Evolutionary conservation across 192 early-diverging fungal species (phyloP), one percentile per base, ranked within the genome.

Genomic region (Pilaira anomala): DNA sequence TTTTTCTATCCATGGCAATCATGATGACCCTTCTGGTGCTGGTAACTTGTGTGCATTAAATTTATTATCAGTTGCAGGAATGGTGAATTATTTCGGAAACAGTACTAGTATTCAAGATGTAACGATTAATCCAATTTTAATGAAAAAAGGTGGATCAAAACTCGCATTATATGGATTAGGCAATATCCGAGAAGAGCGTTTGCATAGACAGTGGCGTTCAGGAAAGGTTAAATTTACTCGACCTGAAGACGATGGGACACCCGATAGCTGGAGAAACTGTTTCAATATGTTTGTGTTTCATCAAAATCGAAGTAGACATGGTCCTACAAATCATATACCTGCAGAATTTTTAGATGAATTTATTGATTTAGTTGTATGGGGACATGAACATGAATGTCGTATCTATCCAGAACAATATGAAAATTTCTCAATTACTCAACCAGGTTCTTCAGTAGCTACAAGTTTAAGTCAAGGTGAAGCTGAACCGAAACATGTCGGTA

Each of bases 1-100:
- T 0, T 98, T 97, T 66, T 90, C 93, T 0, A 98, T 98, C 53
- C 96, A 98, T 69, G 96, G 96, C 0, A 98, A 98, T 76, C 96
- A 98, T 65, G 96, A 98, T 63, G 93, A 96, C 71, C 96, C 96
- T 16, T 80, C 86, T 12, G 94, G 93, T 16, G 81, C 91, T 44
- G 91, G 91, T 39, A 87, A 87, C 63, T 68, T 94, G 22, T 90
- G 88, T 48, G 92, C 93, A 0, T 79, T 97, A 50, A 91, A 97
- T 66, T 63, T 93, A 30, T 77, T 98, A 9, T 79, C 85, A 3
- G 84, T 83, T 3, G 78, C 89, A 3, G 92, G 93, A 0, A 72
- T 94, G 24, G 82, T 98, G 40, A 98, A 98, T 74, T 97, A 98
- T 65, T 98, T 98, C 82, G 96, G 96, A 5, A 79, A 83, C 14